Conservation (phyloP, 805 yeast genomes). For the Lipomyces kockii region DNA sequence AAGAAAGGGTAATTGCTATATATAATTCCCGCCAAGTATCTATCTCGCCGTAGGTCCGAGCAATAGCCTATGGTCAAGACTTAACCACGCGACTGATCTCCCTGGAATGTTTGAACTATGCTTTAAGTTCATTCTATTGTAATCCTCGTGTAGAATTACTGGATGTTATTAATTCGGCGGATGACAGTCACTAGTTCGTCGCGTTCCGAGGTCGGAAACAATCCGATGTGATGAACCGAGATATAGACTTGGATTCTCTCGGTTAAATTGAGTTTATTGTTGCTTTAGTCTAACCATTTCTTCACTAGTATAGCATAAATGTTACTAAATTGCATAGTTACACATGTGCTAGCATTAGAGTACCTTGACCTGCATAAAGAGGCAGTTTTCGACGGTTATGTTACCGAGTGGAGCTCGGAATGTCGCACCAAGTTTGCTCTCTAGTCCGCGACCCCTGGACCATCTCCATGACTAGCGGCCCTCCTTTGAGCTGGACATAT, state of each 20-base stretch:
- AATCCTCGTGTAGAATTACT: not conserved
- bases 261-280: too few species aligned
- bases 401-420: not conserved
- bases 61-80: not conserved
- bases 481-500: not conserved
- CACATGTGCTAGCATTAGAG: not conserved
- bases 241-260: too few species aligned
- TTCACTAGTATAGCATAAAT: too few species aligned
- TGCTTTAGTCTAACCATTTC: too few species aligned
- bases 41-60: too few species aligned
- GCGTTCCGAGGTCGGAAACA: not conserved
- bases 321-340: too few species aligned
- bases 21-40: too few species aligned
- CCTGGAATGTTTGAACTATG: not conserved
- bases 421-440: not conserved
- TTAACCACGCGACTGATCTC: not conserved
- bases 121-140: too few species aligned
- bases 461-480: too few species aligned
- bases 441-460: not conserved
- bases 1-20: too few species aligned
- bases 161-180: not conserved
- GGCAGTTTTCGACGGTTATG: not conserved
- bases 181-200: too few species aligned
- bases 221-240: too few species aligned
- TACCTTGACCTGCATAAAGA: not conserved